Conservation (phyloP, 2,329 filamentous ascomycete species). For the Thyridium curvatum region DNA sequence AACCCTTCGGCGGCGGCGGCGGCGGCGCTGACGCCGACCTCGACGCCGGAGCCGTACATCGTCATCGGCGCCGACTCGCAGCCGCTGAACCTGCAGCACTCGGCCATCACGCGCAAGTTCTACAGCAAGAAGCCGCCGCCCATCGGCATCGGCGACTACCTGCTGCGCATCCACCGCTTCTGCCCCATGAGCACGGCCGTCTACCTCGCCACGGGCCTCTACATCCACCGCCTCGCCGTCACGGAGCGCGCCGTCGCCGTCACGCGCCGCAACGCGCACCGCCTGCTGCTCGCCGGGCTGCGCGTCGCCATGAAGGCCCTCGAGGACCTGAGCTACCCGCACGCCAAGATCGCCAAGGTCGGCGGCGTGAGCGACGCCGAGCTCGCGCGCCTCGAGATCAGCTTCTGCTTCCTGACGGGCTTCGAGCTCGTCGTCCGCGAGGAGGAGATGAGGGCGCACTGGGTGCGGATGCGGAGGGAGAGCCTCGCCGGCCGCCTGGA, state of each 20-base stretch:
- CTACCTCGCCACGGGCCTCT: conserved; percentile 82
- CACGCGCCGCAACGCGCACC: conserved; percentile 78
- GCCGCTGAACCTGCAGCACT: conserved; percentile 70
- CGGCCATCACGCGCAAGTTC: conserved; percentile 85
- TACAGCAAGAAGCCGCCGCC: conserved; percentile 83
- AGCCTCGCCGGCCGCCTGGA: conserved; percentile 11
- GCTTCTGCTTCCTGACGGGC: conserved; percentile 79
- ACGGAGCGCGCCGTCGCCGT: conserved; percentile 73
- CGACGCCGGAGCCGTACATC: conserved; percentile 44
- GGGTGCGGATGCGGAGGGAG: conserved; percentile 48
- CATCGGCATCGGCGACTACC: conserved; percentile 77
- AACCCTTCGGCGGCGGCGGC: conserved; percentile 1
- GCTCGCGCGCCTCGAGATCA: conserved; percentile 79
- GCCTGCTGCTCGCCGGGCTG: conserved; percentile 75
- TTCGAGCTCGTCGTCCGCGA: conserved; percentile 68
- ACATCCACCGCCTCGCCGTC: conserved; percentile 78
- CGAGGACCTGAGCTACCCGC: conserved; percentile 87
- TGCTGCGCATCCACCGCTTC: conserved; percentile 79
- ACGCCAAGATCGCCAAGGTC: conserved; percentile 76
- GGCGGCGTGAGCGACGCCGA: conserved; percentile 81
- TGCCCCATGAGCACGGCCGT: conserved; percentile 93
- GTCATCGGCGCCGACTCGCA: conserved; percentile 65
- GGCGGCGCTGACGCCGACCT: conserved; percentile 17
- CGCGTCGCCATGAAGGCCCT: conserved; percentile 89
- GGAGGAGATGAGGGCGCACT: conserved; percentile 57